Conservation (phyloP, 768 basidiomycete species). For the Pleurotus cornucopiae region DNA sequence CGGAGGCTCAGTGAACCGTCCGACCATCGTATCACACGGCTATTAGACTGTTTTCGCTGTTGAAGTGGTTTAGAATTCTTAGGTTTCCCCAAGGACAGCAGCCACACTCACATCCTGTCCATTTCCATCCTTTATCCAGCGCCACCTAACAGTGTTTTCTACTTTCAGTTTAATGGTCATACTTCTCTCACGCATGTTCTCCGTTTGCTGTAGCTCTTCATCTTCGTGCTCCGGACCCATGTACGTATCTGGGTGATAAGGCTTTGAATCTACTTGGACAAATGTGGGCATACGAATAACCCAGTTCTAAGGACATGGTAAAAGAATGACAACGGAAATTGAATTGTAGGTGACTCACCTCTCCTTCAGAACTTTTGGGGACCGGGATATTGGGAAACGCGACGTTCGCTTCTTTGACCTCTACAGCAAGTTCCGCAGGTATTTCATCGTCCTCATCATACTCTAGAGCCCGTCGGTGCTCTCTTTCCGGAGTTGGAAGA, state of each 20-base stretch:
- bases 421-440: conserved; percentile 48
- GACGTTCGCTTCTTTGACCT: conserved; percentile 66
- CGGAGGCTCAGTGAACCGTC: conserved; percentile 90
- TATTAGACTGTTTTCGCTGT: conserved; percentile 84
- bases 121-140: conserved; percentile 77
- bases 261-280: conserved; percentile 83
- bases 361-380: conserved; percentile 74
- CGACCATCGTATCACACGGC: conserved; percentile 91
- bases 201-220: conserved; percentile 51
- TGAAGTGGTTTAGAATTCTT: conserved; percentile 5
- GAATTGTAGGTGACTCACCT: conserved; percentile 44
- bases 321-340: background rate
- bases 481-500: conserved; percentile 54
- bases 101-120: conserved; percentile 66
- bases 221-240: conserved; percentile 79
- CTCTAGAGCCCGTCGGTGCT: conserved; percentile 70
- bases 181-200: conserved; percentile 69
- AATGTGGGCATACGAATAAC: conserved; percentile 93
- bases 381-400: conserved; percentile 85
- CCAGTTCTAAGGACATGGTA: conserved; percentile 62
- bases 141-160: conserved; percentile 94
- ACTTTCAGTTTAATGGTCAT: conserved; percentile 86
- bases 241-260: conserved; percentile 86
- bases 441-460: conserved; percentile 73
- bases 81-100: background rate